Evolutionary conservation across 2,329 filamentous ascomycete genomes (phyloP).

Genomic region (Calonectria naviculata): DNA sequence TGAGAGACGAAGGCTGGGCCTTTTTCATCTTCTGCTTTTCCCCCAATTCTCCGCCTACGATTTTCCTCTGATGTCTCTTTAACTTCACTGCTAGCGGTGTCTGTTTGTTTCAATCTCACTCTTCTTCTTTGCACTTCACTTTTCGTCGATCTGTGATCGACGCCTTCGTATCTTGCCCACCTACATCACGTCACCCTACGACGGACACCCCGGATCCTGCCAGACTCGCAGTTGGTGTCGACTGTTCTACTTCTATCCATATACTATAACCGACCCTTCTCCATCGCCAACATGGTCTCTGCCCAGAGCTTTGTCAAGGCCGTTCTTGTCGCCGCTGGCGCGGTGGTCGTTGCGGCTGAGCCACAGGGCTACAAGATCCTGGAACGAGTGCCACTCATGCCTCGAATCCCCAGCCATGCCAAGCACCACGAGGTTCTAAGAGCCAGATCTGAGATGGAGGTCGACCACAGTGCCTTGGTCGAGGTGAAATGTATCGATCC

Average conservation of each 20-base stretch:
- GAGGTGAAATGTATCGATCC: conserved; percentile 54
- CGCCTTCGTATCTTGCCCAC: conserved; percentile 1
- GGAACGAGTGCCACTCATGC: conserved; percentile 29
- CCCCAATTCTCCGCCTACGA: not conserved
- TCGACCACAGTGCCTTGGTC: conserved; percentile 54
- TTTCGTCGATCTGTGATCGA: conserved; percentile 17
- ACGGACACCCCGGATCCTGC: not conserved
- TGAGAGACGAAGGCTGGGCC: not conserved
- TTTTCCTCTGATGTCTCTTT: not conserved
- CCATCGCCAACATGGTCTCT: conserved; percentile 44
- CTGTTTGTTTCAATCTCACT: not conserved
- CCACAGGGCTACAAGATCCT: conserved; percentile 40
- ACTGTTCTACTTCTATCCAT: not conserved
- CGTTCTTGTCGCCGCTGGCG: conserved; percentile 45
- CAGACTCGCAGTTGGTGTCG: not conserved
- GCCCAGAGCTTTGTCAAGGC: conserved; percentile 43
- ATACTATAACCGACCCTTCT: not conserved
- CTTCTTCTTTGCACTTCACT: not conserved
- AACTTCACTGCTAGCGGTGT: not conserved
- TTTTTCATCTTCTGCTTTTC: not conserved
- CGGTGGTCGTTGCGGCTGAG: conserved; percentile 46
- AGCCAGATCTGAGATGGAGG: conserved; percentile 49
- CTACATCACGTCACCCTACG: not conserved
- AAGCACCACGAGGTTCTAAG: conserved; percentile 58
- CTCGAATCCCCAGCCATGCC: conserved; percentile 51